These are phyloP conservation scores for Acephala macrosclerotiorum DNA, from an alignment of 2,329 filamentous ascomycete species.

Conservation along the genomic window DNA sequence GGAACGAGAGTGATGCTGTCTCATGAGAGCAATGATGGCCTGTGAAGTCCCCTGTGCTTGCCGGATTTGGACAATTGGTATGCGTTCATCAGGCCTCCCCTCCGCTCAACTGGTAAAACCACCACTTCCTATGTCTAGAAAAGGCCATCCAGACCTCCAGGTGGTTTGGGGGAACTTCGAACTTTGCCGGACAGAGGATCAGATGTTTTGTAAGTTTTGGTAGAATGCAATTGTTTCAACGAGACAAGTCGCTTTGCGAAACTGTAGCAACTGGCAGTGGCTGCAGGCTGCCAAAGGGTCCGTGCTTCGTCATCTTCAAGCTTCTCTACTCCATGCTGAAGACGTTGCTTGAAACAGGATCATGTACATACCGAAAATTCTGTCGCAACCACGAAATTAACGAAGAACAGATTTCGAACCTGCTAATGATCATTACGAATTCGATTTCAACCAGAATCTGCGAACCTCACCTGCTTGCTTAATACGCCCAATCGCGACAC, in stretches of 20 bases:
- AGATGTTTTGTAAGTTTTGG: slow-evolving; percentile 1
- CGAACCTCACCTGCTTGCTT: background rate
- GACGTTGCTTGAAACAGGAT: slow-evolving; percentile 25
- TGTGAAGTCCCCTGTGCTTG: background rate
- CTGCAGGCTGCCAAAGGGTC: slow-evolving; percentile 3
- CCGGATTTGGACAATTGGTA: background rate
- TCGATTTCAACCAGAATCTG: slow-evolving; percentile 2
- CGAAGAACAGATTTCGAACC: background rate
- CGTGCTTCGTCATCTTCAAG: slow-evolving; percentile 11
- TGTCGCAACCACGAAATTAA: slow-evolving; percentile 22
- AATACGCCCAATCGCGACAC: slow-evolving; percentile 2
- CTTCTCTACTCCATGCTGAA: slow-evolving; percentile 12
- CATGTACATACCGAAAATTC: slow-evolving; percentile 16
- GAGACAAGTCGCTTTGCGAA: slow-evolving; percentile 3
- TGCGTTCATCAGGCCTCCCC: background rate
- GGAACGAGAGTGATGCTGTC: background rate
- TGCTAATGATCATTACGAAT: background rate
- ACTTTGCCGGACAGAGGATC: slow-evolving; percentile 5
- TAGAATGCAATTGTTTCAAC: slow-evolving; percentile 5
- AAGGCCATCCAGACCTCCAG: background rate
- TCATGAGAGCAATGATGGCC: background rate
- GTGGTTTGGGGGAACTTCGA: background rate
- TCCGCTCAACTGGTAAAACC: background rate
- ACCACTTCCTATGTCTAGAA: background rate
- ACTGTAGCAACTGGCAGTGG: slow-evolving; percentile 1